Percentiles rank a stretch among this genome's conserved stretches.
Conservation (phyloP, 176 grass and related monocot genomes). For the Thalia dealbata region DNA sequence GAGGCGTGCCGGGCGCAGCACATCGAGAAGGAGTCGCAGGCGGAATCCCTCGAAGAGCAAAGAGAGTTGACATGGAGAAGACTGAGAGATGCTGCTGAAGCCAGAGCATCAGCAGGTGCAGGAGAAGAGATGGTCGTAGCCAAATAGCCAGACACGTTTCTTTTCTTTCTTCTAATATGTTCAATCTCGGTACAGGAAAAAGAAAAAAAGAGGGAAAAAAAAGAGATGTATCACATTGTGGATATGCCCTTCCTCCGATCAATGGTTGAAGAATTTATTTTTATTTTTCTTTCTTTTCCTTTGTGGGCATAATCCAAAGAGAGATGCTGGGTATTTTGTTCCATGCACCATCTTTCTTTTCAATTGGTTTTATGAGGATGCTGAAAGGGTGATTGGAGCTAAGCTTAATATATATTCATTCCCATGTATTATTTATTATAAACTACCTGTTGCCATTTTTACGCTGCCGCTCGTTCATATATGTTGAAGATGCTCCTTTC, state of each 20-base stretch:
- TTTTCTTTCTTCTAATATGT: neutral
- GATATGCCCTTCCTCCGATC: constrained; percentile 7
- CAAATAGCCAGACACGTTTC: neutral
- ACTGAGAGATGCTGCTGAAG: neutral
- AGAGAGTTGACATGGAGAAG: constrained; percentile 5
- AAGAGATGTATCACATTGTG: neutral
- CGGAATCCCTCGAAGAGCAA: neutral
- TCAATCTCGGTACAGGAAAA: neutral
- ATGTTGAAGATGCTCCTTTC: too few species aligned
- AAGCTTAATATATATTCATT: constrained; percentile 12
- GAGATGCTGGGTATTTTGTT: constrained; percentile 4
- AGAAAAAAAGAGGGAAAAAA: too few species aligned
- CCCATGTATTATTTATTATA: constrained; percentile 2
- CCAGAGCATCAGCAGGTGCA: neutral
- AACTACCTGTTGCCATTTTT: neutral
- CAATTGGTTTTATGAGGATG: neutral
- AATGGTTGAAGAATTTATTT: constrained; percentile 4
- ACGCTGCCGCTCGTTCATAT: too few species aligned
- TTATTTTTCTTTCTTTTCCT: neutral
- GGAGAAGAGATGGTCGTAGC: constrained; percentile 6
- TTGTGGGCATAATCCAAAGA: constrained; percentile 6
- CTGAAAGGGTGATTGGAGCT: neutral
- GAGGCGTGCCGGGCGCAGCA: neutral
- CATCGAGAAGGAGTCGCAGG: neutral
- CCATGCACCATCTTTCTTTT: constrained; percentile 7